phyloP scores from a whole-genome alignment of 495 filamentous ascomycete species.

The Neurospora sp. region DNA sequence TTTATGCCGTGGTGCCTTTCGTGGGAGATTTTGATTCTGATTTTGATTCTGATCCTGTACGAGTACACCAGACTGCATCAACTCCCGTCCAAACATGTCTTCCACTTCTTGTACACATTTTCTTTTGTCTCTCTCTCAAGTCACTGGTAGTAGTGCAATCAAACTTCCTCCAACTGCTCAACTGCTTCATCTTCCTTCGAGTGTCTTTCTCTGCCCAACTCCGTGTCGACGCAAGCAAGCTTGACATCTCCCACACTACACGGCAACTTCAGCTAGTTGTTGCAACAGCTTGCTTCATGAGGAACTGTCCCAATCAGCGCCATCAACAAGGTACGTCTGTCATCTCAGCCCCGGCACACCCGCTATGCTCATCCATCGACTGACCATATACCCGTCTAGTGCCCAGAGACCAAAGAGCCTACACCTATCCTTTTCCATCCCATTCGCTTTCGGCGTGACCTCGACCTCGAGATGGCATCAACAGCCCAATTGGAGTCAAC shows the following conservation, averaged over 20 bases:
- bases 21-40: neutral
- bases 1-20: neutral
- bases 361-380: neutral
- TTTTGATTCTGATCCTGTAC: neutral
- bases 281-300: neutral
- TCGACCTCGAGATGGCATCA: too few species aligned
- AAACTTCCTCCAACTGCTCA: neutral
- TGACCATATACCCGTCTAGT: neutral
- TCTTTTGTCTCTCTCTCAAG: neutral
- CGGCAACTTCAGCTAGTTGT: neutral
- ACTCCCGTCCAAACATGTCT: neutral
- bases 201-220: neutral
- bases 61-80: neutral
- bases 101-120: neutral
- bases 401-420: neutral
- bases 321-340: neutral
- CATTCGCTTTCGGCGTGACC: neutral
- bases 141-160: neutral
- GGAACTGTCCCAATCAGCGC: neutral
- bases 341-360: neutral
- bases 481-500: too few species aligned
- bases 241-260: neutral
- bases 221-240: neutral
- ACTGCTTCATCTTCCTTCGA: neutral
- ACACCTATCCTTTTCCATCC: neutral